Conservation (phyloP, 352 stramenopile genomes). For the Globisporangium paroecandrum region DNA sequence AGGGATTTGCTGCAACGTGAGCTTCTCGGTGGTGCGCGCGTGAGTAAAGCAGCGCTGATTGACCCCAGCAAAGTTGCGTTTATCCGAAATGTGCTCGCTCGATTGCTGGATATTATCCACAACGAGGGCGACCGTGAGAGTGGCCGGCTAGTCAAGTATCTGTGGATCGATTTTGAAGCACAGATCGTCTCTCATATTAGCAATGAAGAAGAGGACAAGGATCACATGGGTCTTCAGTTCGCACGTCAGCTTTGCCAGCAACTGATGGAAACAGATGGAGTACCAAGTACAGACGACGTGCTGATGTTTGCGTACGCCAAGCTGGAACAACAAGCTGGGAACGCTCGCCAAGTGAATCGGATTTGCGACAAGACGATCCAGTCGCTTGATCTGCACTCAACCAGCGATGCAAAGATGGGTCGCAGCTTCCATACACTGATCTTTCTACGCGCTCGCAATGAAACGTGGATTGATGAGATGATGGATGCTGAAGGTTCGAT, state of each 20-base stretch:
- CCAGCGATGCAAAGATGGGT: constrained; percentile 6
- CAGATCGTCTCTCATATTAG: constrained; percentile 16
- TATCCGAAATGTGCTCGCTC: constrained; percentile 33
- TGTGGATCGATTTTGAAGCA: constrained; percentile 54
- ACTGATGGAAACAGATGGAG: constrained; percentile 14
- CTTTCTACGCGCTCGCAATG: constrained; percentile 42
- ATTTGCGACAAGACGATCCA: constrained; percentile 57
- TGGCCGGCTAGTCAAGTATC: constrained; percentile 26
- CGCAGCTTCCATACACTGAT: constrained; percentile 48
- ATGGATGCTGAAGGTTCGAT: neutral
- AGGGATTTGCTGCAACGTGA: constrained; percentile 23
- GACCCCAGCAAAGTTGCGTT: constrained; percentile 46
- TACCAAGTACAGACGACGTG: constrained; percentile 15
- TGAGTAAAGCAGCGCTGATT: constrained; percentile 19
- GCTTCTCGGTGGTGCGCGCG: constrained; percentile 24
- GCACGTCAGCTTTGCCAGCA: constrained; percentile 34
- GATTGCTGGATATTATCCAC: constrained; percentile 27
- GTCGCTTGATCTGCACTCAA: constrained; percentile 18
- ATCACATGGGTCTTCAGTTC: constrained; percentile 6
- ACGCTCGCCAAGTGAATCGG: constrained; percentile 39
- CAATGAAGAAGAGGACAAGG: neutral
- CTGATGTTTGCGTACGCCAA: constrained; percentile 53
- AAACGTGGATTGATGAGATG: constrained; percentile 22
- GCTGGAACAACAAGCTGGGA: constrained; percentile 43
- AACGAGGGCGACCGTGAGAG: constrained; percentile 7